Conservation (phyloP, 2,329 filamentous ascomycete species). For the Annulohypoxylon truncatum region DNA sequence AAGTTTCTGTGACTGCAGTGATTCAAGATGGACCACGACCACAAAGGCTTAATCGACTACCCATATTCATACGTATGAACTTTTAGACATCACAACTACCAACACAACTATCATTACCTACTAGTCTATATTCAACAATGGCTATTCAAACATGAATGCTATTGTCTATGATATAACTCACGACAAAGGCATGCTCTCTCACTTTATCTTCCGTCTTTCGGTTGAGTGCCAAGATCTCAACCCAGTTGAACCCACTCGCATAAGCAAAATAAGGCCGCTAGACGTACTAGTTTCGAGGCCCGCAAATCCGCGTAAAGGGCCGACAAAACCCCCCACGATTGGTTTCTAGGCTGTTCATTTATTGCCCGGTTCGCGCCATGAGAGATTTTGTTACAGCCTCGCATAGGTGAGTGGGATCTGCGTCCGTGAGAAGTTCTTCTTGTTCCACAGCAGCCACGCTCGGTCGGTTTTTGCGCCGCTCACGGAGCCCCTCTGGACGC, state of each 20-base stretch:
- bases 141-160: background rate
- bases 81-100: background rate
- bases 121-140: background rate
- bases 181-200: background rate
- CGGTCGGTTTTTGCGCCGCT: conserved; percentile 23
- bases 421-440: conserved; percentile 20
- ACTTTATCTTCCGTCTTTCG: conserved; percentile 29
- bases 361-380: conserved; percentile 35
- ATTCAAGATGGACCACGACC: background rate
- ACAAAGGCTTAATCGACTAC: background rate
- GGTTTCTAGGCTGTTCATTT: conserved; percentile 28
- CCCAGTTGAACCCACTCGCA: conserved; percentile 17
- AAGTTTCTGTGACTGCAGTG: background rate
- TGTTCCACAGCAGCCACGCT: conserved; percentile 26
- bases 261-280: conserved; percentile 6
- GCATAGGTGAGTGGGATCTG: conserved; percentile 32
- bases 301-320: conserved; percentile 43
- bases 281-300: conserved; percentile 34
- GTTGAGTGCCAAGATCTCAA: conserved; percentile 30
- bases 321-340: conserved; percentile 29
- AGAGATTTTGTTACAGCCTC: conserved; percentile 45
- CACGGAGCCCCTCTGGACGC: conserved; percentile 15
- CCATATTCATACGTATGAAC: background rate
- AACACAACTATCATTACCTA: no score
- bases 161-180: background rate